Evolutionary conservation across 768 basidiomycete species (phyloP), one percentile per base, ranked within the genome.

Genomic region (Boletus barrowsii): DNA sequence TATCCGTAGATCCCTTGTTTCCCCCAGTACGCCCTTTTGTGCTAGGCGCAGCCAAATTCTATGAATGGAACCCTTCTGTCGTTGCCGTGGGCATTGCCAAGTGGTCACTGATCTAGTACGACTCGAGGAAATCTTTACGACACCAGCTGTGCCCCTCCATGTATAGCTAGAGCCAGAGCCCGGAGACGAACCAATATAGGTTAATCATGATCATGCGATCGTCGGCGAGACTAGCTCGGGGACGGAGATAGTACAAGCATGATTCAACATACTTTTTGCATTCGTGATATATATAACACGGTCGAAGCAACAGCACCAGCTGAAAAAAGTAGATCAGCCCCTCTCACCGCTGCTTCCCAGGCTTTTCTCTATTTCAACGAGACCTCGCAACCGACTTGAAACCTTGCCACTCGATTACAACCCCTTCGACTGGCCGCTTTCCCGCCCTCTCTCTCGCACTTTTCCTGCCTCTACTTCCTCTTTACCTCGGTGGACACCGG

Each of bases 251-350:
- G 47, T 52, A 49, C 54, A 54, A 49, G 51, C 15, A 52, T 42
- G 43, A 54, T 54, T 67, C 62, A 69, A 64, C 67, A 68, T 56
- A 62, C 52, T 58, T 44, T 43, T 62, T 54, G 64, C 57, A 70
- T 70, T 65, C 11, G 51, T 40, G 53, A 61, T 53, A 72, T 68
- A 71, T 69, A 62, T 68, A 66, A 61, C 60, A 66, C 58, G 63
- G 57, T 50, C 54, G 57, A 60, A 60, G 68, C 40, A 61, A 59
- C 36, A 22, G 47, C 55, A 54, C 57, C 55, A 62, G 58, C 61
- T 61, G 58, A 59, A 56, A 59, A 51, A 13, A 7, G 7, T 53
- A 56, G 54, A 61, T 60, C 70, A 63, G 50, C 59, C 60, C 58
- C 33, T 35, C 14, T 14, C 29, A 53, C 42, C 53, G 44, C 52